These are phyloP conservation scores for Populus hybrid DNA, from an alignment of 441 rosid genomes.

Conservation along the genomic window DNA sequence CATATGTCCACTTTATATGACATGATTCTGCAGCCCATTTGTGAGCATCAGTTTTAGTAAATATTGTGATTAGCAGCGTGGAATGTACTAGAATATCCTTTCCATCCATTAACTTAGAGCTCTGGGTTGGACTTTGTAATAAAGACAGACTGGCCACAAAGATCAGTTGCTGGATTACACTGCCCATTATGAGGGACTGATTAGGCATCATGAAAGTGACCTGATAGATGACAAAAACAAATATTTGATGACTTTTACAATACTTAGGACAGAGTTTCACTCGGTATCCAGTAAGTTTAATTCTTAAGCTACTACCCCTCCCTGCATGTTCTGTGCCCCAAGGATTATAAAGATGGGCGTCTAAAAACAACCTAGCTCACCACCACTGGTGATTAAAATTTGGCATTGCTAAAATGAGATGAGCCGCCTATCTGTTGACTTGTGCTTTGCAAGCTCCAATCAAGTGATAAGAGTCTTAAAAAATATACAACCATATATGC, in stretches of 20 bases:
- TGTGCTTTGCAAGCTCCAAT: neutral
- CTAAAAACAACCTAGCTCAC: neutral
- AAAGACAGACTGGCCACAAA: neutral
- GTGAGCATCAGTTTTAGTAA: neutral
- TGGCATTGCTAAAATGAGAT: neutral
- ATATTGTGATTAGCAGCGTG: neutral
- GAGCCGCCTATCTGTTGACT: neutral
- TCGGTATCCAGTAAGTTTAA: neutral
- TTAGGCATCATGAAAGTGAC: neutral
- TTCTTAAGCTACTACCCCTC: too few species aligned
- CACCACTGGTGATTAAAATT: neutral
- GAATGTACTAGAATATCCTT: neutral
- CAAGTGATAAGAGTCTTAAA: neutral
- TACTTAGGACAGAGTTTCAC: neutral
- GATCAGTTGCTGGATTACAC: neutral
- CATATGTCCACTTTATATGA: too few species aligned
- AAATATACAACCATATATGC: neutral
- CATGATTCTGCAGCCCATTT: neutral
- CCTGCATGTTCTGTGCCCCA: neutral
- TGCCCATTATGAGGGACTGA: neutral
- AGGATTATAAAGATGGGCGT: neutral
- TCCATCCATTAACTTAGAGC: too few species aligned
- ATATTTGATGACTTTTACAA: neutral
- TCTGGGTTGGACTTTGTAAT: too few species aligned
- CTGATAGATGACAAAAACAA: neutral